phyloP scores from a whole-genome alignment of 1,284 basidiomycete genomes.

The Grifola frondosa region DNA sequence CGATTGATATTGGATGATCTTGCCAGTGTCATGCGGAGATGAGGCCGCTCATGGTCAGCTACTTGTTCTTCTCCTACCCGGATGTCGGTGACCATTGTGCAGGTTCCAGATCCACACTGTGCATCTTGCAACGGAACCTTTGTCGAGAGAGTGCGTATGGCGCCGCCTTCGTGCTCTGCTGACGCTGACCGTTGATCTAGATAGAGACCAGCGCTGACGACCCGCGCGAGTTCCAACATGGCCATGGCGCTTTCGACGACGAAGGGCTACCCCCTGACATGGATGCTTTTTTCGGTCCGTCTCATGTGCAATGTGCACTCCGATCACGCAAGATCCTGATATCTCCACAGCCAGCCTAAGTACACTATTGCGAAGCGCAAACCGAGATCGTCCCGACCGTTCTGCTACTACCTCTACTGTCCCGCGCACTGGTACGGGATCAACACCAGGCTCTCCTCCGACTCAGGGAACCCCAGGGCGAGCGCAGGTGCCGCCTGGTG shows the following conservation, averaged over 20 bases:
- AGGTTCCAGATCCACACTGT: constrained; percentile 77
- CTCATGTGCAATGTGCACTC: constrained; percentile 8
- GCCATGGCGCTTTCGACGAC: constrained; percentile 32
- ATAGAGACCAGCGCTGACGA: constrained; percentile 72
- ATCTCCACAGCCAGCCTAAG: too few relatives aligned
- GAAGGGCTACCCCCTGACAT: constrained; percentile 38
- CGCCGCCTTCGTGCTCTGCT: background rate
- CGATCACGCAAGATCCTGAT: too few relatives aligned
- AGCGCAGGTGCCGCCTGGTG: too few relatives aligned
- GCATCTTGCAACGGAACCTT: constrained; percentile 71
- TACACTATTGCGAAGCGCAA: background rate
- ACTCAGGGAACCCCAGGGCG: too few relatives aligned
- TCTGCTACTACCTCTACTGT: constrained; percentile 4
- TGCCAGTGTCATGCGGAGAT: constrained; percentile 74
- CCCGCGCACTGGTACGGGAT: constrained; percentile 6
- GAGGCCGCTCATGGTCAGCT: constrained; percentile 72
- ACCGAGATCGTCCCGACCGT: background rate
- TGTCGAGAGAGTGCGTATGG: constrained; percentile 63
- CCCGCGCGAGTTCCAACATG: constrained; percentile 59
- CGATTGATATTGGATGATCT: constrained; percentile 13
- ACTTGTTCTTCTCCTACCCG: background rate
- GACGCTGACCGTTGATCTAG: constrained; percentile 35
- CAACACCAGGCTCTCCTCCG: constrained; percentile 5
- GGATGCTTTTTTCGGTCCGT: constrained; percentile 48
- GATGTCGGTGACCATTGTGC: constrained; percentile 10